Evolutionary conservation across 257 asterid species (phyloP).

Genomic region (Rhazya stricta): DNA sequence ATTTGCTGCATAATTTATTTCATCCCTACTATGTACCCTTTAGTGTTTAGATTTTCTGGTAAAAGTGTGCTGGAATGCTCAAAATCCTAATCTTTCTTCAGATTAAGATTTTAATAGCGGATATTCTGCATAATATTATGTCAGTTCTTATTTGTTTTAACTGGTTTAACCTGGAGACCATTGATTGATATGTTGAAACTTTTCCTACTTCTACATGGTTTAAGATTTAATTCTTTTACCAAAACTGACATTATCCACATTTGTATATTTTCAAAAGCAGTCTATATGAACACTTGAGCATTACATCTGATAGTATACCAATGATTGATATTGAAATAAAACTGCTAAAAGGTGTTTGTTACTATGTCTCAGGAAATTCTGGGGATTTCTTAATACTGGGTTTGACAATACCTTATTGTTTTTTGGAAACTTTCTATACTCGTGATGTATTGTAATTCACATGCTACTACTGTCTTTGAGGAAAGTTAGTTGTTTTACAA

Average conservation of each 20-base stretch:
- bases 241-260: not conserved
- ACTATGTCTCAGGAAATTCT: not conserved
- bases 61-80: not conserved
- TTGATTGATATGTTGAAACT: not conserved
- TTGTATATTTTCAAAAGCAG: not conserved
- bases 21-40: not conserved
- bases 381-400: not conserved
- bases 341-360: not conserved
- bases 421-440: not conserved
- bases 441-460: not conserved
- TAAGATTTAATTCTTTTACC: not conserved
- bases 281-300: not conserved
- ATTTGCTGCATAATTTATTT: not conserved
- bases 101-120: not conserved
- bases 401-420: not conserved
- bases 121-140: not conserved
- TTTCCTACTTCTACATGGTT: not conserved
- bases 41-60: not conserved
- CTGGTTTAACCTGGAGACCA: too few species aligned
- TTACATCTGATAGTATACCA: too few species aligned
- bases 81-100: not conserved
- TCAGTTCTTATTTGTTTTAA: not conserved
- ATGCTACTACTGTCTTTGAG: not conserved
- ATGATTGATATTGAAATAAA: not conserved
- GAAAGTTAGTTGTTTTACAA: not conserved